Conservation (phyloP, 257 asterid species). For the Nicotiana undulata region DNA sequence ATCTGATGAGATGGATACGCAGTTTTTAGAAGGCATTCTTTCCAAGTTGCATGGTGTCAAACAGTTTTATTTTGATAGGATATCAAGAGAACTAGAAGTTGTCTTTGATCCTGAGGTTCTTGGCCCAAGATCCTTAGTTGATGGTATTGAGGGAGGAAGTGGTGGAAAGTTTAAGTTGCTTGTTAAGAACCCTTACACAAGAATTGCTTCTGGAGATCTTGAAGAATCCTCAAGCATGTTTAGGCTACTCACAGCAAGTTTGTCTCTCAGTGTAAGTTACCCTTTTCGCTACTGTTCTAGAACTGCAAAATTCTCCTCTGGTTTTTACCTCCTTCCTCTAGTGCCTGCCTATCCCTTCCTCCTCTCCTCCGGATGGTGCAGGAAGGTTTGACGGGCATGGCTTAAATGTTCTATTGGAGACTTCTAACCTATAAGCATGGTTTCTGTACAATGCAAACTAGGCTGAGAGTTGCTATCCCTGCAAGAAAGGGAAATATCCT, state of each 20-base stretch:
- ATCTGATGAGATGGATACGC: constrained; percentile 55
- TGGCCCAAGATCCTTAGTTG: constrained; percentile 74
- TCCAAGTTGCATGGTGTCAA: constrained; percentile 68
- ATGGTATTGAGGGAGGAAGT: constrained; percentile 64
- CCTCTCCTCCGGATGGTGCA: too few relatives aligned
- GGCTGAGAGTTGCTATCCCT: too few relatives aligned
- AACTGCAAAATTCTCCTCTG: neutral
- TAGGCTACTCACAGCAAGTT: constrained; percentile 73
- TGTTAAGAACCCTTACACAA: constrained; percentile 75
- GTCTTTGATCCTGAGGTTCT: constrained; percentile 89
- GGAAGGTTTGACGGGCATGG: too few relatives aligned
- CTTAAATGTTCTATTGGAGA: too few relatives aligned
- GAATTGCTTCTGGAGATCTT: constrained; percentile 83
- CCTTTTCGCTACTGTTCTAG: neutral
- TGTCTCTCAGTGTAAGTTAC: constrained; percentile 75
- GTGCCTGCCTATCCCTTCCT: neutral
- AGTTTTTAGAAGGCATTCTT: constrained; percentile 61
- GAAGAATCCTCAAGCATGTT: constrained; percentile 85
- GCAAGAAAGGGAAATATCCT: too few relatives aligned
- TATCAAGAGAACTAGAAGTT: constrained; percentile 55
- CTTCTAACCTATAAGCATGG: too few relatives aligned
- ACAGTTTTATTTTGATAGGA: constrained; percentile 47
- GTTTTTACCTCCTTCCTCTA: neutral
- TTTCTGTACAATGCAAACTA: too few relatives aligned
- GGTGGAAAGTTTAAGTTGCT: constrained; percentile 53